Evolutionary conservation across 345 rosid genomes (phyloP), one percentile per base, ranked within the genome.

Genomic region (Bruguiera parviflora): DNA sequence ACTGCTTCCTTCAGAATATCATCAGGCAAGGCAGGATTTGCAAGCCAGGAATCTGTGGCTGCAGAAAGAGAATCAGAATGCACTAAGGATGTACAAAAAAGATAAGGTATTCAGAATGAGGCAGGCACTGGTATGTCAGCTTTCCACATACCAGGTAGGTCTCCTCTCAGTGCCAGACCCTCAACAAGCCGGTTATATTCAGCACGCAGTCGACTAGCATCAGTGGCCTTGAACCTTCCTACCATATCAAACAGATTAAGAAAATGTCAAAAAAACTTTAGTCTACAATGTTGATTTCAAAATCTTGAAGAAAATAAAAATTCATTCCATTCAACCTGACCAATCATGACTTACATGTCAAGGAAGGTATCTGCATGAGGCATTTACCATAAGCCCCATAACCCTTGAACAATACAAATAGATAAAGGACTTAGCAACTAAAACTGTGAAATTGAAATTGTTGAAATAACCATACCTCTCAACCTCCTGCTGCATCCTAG

Each of bases 151-250:
- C 99, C 84, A 68, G 83, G 73, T 61, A 95, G 87, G 83, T 89
- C 87, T 82, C 96, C 96, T 83, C 99, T 87, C 53, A 65, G 76
- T 69, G 99, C 98, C 82, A 95, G 83, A 74, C 99, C 99, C 73
- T 95, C 94, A 70, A 95, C 94, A 53, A 95, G 90, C 53, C 97
- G 86, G 78, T 82, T 87, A 74, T 95, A 95, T 82, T 95, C 99
- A 77, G 96, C 88, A 73, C 88, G 96, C 78, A 95, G 72, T 77
- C 99, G 86, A 71, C 90, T 84, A 39, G 89, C 99, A 84, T 95
- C 99, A 37, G 96, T 85, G 84, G 94, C 89, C 91, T 90, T 92
- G 88, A 92, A 95, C 97, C 99, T 95, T 92, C 94, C 98, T 92
- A 94, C 88, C 97, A 88, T 70, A 74, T 77, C 80, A 83, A 74